phyloP scores from a whole-genome alignment of 2,329 filamentous ascomycete species.

The Curvularia verruculosa region DNA sequence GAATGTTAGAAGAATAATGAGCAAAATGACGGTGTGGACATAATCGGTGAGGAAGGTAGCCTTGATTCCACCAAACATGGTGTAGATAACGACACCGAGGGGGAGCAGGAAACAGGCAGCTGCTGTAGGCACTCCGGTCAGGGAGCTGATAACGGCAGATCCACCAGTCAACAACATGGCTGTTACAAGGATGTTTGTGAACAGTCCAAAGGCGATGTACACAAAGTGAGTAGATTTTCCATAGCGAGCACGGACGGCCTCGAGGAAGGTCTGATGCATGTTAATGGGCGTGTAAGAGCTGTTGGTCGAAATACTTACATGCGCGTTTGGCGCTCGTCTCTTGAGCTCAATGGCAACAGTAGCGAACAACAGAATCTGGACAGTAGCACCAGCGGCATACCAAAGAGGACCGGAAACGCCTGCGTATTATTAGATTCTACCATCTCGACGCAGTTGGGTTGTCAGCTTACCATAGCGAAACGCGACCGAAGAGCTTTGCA shows the following conservation, averaged over 20 bases:
- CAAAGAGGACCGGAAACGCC: constrained; percentile 43
- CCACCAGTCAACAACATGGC: constrained; percentile 88
- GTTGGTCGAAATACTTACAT: constrained; percentile 22
- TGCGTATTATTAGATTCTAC: constrained; percentile 5
- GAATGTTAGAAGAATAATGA: constrained; percentile 86
- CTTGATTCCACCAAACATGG: constrained; percentile 77
- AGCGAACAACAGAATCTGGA: constrained; percentile 41
- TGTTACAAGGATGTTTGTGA: constrained; percentile 85
- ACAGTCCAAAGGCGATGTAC: constrained; percentile 80
- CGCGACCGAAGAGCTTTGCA: constrained; percentile 40
- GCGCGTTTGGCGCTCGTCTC: constrained; percentile 41
- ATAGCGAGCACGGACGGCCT: constrained; percentile 84
- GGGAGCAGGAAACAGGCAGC: constrained; percentile 86
- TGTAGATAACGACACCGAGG: constrained; percentile 81
- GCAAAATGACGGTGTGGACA: constrained; percentile 80
- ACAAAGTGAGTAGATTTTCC: constrained; percentile 74
- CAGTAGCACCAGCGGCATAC: constrained; percentile 43
- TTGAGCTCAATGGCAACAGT: constrained; percentile 44
- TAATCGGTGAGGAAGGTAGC: constrained; percentile 74
- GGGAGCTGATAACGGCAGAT: constrained; percentile 63
- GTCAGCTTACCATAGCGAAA: constrained; percentile 39
- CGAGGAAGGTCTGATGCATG: constrained; percentile 72
- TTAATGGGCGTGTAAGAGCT: not conserved
- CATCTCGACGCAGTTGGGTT: fast-evolving
- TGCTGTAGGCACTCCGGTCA: constrained; percentile 71